Evolutionary conservation across 1,284 basidiomycete species (phyloP).

Genomic region (Clitocybe nebularis): DNA sequence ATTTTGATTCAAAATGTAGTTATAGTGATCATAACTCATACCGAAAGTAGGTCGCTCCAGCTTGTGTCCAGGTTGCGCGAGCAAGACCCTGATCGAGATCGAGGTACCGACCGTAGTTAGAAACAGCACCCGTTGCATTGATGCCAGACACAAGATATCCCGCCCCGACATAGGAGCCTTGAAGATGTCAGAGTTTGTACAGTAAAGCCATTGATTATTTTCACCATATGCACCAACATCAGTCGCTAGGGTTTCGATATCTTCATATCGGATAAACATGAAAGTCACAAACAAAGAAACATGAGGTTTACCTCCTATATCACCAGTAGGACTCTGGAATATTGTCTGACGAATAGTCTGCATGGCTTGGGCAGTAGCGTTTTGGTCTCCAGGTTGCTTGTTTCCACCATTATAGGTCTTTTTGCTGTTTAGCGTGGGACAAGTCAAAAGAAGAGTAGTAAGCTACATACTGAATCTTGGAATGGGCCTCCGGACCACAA

Average conservation of each 20-base stretch:
- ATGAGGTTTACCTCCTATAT: conserved; percentile 48
- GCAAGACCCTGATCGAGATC: conserved; percentile 61
- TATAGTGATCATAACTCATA: conserved; percentile 23
- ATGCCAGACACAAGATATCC: conserved; percentile 58
- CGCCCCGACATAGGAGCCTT: conserved; percentile 68
- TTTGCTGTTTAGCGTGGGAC: too few species aligned
- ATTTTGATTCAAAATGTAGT: neutral
- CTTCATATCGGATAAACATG: conserved; percentile 29
- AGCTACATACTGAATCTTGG: conserved; percentile 44
- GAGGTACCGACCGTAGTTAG: conserved; percentile 60
- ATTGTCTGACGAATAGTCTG: conserved; percentile 50
- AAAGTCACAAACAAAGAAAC: neutral
- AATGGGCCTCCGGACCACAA: conserved; percentile 74
- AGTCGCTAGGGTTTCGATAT: conserved; percentile 49
- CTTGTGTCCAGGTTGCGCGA: conserved; percentile 57
- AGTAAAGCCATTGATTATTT: too few species aligned
- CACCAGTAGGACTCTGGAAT: conserved; percentile 55
- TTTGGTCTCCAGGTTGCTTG: conserved; percentile 42
- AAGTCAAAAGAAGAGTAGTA: conserved; percentile 1
- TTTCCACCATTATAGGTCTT: conserved; percentile 74
- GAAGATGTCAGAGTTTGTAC: too few species aligned
- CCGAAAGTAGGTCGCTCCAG: conserved; percentile 42
- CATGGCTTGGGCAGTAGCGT: conserved; percentile 45
- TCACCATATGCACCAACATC: conserved; percentile 59
- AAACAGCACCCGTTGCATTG: conserved; percentile 33